Conservation (phyloP, 2,329 filamentous ascomycete species). For the Hirsutella thompsonii region DNA sequence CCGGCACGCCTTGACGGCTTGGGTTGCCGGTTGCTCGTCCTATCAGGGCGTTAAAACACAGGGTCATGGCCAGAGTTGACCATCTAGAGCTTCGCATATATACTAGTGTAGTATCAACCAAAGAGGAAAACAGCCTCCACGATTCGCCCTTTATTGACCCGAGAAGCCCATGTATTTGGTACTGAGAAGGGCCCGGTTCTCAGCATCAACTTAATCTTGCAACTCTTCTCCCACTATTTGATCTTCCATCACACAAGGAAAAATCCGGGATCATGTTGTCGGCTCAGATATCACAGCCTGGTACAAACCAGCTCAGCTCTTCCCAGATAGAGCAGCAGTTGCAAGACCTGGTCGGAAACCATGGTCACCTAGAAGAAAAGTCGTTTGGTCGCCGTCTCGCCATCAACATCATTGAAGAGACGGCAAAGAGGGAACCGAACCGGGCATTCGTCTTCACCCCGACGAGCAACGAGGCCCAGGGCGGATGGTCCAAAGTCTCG, state of each 20-base stretch:
- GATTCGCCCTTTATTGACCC: too few relatives aligned
- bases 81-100: too few relatives aligned
- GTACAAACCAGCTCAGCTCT: neutral
- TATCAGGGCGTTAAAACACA: too few relatives aligned
- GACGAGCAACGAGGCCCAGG: constrained; percentile 10
- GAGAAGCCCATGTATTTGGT: too few relatives aligned
- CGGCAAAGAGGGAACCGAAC: constrained; percentile 9
- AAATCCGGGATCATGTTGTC: neutral
- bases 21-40: too few relatives aligned
- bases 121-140: too few relatives aligned
- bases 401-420: constrained; percentile 12
- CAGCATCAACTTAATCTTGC: too few relatives aligned
- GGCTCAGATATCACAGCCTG: neutral
- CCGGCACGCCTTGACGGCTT: too few relatives aligned
- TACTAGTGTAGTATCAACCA: too few relatives aligned
- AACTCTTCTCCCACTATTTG: neutral
- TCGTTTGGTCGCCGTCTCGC: neutral
- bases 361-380: neutral
- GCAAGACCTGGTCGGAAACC: neutral
- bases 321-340: neutral
- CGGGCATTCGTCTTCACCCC: constrained; percentile 25
- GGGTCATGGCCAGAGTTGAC: too few relatives aligned
- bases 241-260: neutral
- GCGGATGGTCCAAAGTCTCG: constrained; percentile 16
- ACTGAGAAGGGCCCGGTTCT: too few relatives aligned